Conservation (phyloP, 2,329 filamentous ascomycete genomes). For the Sclerotinia minor region DNA sequence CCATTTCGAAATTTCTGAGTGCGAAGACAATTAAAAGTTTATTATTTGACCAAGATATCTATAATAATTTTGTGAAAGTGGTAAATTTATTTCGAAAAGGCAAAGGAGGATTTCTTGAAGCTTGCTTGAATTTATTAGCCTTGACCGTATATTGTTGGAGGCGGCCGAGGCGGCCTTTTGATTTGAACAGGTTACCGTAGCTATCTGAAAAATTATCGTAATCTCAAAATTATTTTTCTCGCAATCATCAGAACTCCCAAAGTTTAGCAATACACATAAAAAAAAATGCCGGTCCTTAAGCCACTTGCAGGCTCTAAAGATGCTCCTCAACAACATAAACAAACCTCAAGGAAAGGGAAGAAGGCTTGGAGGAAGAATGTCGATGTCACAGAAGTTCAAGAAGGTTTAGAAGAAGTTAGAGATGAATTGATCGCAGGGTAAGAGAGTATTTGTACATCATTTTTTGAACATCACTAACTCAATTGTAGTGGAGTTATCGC, state of each 20-base stretch:
- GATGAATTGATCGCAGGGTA: slow-evolving; percentile 91
- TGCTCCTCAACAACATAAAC: slow-evolving; percentile 78
- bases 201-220: slow-evolving; percentile 25
- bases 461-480: slow-evolving; percentile 25
- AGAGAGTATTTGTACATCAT: slow-evolving; percentile 26
- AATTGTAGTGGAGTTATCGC: slow-evolving; percentile 72
- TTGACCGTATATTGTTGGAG: slow-evolving; percentile 22
- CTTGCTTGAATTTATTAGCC: slow-evolving; percentile 15
- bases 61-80: slow-evolving; percentile 24
- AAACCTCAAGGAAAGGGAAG: slow-evolving; percentile 94
- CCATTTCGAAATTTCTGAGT: slow-evolving; percentile 59
- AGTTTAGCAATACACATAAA: slow-evolving; percentile 14
- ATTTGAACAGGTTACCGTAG: slow-evolving; percentile 19
- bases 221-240: slow-evolving; percentile 23
- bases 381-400: slow-evolving; percentile 81
- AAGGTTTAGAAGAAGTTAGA: slow-evolving; percentile 79
- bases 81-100: slow-evolving; percentile 18
- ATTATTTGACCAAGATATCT: slow-evolving; percentile 27
- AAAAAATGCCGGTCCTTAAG: slow-evolving; percentile 42
- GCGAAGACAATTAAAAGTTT: background rate
- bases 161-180: slow-evolving; percentile 15
- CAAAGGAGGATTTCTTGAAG: slow-evolving; percentile 20
- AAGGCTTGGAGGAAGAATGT: slow-evolving; percentile 99
- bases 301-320: slow-evolving; percentile 48
- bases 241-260: slow-evolving; percentile 7